phyloP scores from a whole-genome alignment of 2,329 filamentous ascomycete species.

The Cyphellophora attinorum region DNA sequence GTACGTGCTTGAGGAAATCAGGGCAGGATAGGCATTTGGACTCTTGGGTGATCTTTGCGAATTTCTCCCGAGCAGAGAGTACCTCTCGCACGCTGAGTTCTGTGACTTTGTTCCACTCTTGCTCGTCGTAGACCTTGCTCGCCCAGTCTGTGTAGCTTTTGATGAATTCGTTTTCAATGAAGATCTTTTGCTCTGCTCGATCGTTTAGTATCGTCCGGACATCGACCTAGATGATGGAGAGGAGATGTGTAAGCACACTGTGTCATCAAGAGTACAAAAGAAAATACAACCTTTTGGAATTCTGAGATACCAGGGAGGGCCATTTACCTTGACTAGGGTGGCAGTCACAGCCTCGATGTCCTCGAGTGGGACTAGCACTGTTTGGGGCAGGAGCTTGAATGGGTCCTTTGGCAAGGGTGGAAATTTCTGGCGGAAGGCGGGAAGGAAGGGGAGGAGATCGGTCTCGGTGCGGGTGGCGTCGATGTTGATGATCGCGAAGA shows the following conservation, averaged over 20 bases:
- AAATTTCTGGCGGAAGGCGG: conserved; percentile 58
- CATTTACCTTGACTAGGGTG: conserved; percentile 46
- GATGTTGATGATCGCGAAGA: conserved; percentile 65
- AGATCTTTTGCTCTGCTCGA: conserved; percentile 39
- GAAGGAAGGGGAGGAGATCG: conserved; percentile 79
- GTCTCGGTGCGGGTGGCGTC: conserved; percentile 63
- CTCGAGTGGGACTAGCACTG: conserved; percentile 58
- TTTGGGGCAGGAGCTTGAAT: conserved; percentile 59
- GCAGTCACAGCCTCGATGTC: conserved; percentile 80
- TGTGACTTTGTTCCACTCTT: conserved; percentile 69
- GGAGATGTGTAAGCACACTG: conserved; percentile 16
- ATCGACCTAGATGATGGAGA: conserved; percentile 22
- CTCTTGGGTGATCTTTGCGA: conserved; percentile 53
- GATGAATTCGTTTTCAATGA: conserved; percentile 60
- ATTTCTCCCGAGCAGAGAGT: conserved; percentile 58
- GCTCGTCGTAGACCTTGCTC: conserved; percentile 68
- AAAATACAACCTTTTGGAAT: conserved; percentile 45
- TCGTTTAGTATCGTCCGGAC: conserved; percentile 28
- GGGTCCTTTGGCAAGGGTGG: conserved; percentile 57
- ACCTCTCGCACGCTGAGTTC: conserved; percentile 74
- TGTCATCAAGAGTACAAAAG: no score
- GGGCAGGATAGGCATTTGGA: conserved; percentile 62
- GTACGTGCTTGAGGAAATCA: conserved; percentile 77
- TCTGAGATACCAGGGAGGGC: conserved; percentile 37
- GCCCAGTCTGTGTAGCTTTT: conserved; percentile 66